Percentiles rank a stretch among this genome's conserved stretches.
phyloP scores from a whole-genome alignment of 495 filamentous ascomycete species.

The Jackrogersella minutella region DNA sequence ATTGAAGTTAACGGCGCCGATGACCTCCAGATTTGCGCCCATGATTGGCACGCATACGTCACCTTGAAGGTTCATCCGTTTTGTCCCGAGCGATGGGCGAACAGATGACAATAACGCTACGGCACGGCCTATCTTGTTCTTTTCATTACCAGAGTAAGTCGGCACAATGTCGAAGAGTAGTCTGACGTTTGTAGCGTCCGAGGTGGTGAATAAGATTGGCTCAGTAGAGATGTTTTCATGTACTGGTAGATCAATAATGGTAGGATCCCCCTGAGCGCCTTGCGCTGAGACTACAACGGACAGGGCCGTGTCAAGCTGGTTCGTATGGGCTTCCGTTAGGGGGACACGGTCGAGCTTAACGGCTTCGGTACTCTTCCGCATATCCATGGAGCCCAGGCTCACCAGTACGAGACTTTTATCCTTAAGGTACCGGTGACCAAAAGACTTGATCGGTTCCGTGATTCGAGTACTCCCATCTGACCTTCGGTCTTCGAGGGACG shows the following conservation, averaged over 20 bases:
- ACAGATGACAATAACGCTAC: constrained; percentile 89
- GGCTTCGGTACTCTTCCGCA: constrained; percentile 77
- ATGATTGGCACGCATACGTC: constrained; percentile 93
- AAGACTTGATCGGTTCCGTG: constrained; percentile 86
- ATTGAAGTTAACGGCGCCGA: constrained; percentile 95
- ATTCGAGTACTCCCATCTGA: constrained; percentile 54
- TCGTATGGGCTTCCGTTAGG: constrained; percentile 84
- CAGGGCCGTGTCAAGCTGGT: constrained; percentile 90
- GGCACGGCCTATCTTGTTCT: constrained; percentile 87
- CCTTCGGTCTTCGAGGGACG: constrained; percentile 58
- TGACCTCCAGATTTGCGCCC: constrained; percentile 82
- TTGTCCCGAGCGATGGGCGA: constrained; percentile 77
- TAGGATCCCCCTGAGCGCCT: constrained; percentile 84
- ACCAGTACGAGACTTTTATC: constrained; percentile 89
- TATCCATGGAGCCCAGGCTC: constrained; percentile 93
- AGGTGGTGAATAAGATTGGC: constrained; percentile 85
- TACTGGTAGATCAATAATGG: constrained; percentile 89
- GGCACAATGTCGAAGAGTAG: constrained; percentile 94
- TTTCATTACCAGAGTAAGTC: constrained; percentile 92
- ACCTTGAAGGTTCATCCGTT: constrained; percentile 86
- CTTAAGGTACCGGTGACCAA: constrained; percentile 93
- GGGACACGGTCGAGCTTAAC: constrained; percentile 92
- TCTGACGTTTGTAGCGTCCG: constrained; percentile 81
- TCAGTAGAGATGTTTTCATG: constrained; percentile 94
- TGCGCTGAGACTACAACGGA: constrained; percentile 92